phyloP scores from a whole-genome alignment of 2,329 filamentous ascomycete species.

The Sporothrix curviconia region DNA sequence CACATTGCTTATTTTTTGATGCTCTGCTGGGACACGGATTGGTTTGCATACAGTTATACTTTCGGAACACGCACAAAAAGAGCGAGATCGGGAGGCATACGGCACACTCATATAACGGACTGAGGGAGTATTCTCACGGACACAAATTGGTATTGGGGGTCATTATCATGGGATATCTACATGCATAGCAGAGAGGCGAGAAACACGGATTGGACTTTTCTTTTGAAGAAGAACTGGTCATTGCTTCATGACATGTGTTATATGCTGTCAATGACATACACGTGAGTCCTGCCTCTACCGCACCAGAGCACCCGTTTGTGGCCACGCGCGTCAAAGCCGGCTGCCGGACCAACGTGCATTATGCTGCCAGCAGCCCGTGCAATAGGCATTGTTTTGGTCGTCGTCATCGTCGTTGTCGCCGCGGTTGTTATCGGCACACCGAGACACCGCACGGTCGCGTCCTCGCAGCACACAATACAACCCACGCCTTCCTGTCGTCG shows the following conservation, averaged over 20 bases:
- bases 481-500: constrained; percentile 68
- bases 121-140: background rate
- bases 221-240: background rate
- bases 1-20: no score
- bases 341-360: constrained; percentile 66
- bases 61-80: background rate
- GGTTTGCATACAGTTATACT: no score
- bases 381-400: constrained; percentile 51
- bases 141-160: background rate
- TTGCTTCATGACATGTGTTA: background rate
- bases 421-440: constrained; percentile 60
- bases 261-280: background rate
- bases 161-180: background rate
- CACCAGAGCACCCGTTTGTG: constrained; percentile 61
- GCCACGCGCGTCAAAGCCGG: constrained; percentile 61
- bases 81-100: no score
- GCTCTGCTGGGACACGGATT: no score
- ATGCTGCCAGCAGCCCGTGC: constrained; percentile 70
- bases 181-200: background rate
- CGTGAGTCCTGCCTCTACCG: background rate
- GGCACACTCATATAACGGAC: background rate
- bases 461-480: constrained; percentile 77
- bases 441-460: constrained; percentile 64
- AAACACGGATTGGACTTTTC: background rate
- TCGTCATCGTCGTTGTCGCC: background rate